phyloP scores from a whole-genome alignment of 371 early-diverging fungal genomes.

The Rhizopus stolonifer region DNA sequence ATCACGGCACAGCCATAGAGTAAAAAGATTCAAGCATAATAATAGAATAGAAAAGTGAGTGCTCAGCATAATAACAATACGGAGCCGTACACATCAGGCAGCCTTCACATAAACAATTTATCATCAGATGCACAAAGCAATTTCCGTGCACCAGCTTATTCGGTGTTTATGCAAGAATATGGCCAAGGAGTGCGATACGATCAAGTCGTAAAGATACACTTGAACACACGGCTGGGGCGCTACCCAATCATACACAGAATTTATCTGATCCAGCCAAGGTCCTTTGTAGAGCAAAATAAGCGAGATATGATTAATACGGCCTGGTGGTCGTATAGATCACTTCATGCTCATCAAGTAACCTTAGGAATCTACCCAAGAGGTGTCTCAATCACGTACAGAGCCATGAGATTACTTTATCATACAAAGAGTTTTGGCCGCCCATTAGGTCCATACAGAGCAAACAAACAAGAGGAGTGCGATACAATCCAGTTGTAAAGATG shows the following conservation, averaged over 20 bases:
- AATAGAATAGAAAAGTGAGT: not conserved
- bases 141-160: conserved; percentile 15
- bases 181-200: conserved; percentile 4
- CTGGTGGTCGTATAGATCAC: conserved; percentile 14
- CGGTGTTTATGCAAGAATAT: conserved; percentile 3
- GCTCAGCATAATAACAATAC: conserved; percentile 4
- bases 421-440: conserved; percentile 13
- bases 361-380: not conserved
- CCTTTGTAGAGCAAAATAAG: conserved; percentile 4
- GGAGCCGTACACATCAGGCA: conserved; percentile 7
- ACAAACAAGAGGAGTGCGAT: conserved; percentile 10
- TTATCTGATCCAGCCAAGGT: conserved; percentile 1
- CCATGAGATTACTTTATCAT: conserved; percentile 2
- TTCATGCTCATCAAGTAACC: conserved; percentile 16
- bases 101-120: conserved; percentile 3
- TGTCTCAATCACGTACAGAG: not conserved
- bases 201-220: conserved; percentile 7
- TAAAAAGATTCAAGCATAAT: not conserved
- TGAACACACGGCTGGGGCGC: conserved; percentile 3
- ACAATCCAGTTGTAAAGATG: conserved; percentile 14
- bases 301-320: conserved; percentile 7
- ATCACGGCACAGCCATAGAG: conserved; percentile 14
- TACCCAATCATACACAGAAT: conserved; percentile 3
- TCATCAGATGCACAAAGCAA: conserved; percentile 4
- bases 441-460: conserved; percentile 5